phyloP scores from a whole-genome alignment of 106 monocot species.

The Apostasia ramifera region DNA sequence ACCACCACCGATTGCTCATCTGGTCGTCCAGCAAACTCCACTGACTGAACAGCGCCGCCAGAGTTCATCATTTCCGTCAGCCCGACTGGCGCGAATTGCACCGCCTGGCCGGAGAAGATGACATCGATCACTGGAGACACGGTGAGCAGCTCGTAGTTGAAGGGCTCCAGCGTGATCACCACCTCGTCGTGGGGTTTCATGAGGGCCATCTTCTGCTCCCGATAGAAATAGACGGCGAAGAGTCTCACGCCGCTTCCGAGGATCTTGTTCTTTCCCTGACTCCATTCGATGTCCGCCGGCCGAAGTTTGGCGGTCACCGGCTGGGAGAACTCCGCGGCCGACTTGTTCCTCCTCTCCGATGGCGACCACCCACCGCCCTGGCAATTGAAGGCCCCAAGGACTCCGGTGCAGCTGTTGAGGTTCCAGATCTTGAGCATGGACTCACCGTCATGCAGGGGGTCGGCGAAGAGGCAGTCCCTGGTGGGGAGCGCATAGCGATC shows the following conservation, averaged over 20 bases:
- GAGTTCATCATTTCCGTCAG: conserved; percentile 75
- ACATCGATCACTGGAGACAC: conserved; percentile 31
- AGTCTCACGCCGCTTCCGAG: conserved; percentile 5
- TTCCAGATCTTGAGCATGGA: conserved; percentile 95
- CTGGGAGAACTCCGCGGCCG: conserved; percentile 35
- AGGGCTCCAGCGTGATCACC: conserved; percentile 50
- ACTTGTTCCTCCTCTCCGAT: conserved; percentile 41
- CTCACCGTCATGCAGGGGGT: conserved; percentile 73
- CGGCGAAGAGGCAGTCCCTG: conserved; percentile 62
- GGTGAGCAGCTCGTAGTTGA: conserved; percentile 65
- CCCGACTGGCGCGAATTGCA: conserved; percentile 67
- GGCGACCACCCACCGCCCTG: conserved; percentile 89
- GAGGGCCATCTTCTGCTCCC: conserved; percentile 26
- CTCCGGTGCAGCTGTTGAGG: conserved; percentile 70
- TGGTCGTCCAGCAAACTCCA: background rate
- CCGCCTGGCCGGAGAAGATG: background rate
- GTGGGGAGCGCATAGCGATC: conserved; percentile 68
- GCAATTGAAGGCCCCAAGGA: conserved; percentile 85
- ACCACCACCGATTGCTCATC: background rate
- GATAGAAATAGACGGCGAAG: conserved; percentile 57
- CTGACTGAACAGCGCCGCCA: conserved; percentile 45
- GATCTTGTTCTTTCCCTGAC: conserved; percentile 16
- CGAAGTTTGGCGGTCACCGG: conserved; percentile 22
- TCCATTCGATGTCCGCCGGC: conserved; percentile 74
- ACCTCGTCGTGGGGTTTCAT: conserved; percentile 36